These are phyloP conservation scores for Desmodesmus armatus DNA, from an alignment of 139 green algal genomes.

Conservation along the genomic window DNA sequence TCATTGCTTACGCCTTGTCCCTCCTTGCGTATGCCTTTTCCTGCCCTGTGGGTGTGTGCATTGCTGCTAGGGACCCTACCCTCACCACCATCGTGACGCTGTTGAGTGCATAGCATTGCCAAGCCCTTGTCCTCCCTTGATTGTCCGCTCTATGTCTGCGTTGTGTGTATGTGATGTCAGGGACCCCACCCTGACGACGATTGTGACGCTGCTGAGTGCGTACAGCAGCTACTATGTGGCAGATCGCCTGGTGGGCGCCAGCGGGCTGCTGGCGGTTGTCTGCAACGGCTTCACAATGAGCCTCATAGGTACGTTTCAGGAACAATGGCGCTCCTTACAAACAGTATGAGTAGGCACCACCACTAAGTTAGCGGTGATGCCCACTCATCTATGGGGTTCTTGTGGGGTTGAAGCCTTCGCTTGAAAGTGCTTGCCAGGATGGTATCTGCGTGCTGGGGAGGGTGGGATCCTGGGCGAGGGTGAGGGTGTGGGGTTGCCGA, in stretches of 20 bases:
- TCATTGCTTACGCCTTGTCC: too few relatives aligned
- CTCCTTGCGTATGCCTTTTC: too few relatives aligned
- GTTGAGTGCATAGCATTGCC: constrained; percentile 50
- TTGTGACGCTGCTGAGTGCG: constrained; percentile 60
- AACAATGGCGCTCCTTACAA: too few relatives aligned
- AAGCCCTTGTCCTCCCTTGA: neutral
- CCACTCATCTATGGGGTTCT: too few relatives aligned
- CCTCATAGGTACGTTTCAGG: constrained; percentile 57
- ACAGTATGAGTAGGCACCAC: too few relatives aligned
- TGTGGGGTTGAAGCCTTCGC: too few relatives aligned
- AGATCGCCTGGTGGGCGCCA: constrained; percentile 67
- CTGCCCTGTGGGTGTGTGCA: too few relatives aligned
- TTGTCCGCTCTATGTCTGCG: neutral
- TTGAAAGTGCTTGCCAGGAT: too few relatives aligned
- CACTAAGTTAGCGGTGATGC: too few relatives aligned
- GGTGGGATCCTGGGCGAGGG: too few relatives aligned
- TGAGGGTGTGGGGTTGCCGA: too few relatives aligned
- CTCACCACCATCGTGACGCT: constrained; percentile 63
- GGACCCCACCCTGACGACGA: constrained; percentile 59
- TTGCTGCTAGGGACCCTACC: constrained; percentile 26
- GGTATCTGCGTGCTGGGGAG: too few relatives aligned
- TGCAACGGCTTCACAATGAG: constrained; percentile 63
- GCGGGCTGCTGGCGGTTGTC: constrained; percentile 73
- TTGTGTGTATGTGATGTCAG: neutral
- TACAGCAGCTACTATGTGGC: constrained; percentile 68